These are phyloP conservation scores for Trametes meyenii DNA, from an alignment of 768 basidiomycete genomes.

Conservation along the genomic window DNA sequence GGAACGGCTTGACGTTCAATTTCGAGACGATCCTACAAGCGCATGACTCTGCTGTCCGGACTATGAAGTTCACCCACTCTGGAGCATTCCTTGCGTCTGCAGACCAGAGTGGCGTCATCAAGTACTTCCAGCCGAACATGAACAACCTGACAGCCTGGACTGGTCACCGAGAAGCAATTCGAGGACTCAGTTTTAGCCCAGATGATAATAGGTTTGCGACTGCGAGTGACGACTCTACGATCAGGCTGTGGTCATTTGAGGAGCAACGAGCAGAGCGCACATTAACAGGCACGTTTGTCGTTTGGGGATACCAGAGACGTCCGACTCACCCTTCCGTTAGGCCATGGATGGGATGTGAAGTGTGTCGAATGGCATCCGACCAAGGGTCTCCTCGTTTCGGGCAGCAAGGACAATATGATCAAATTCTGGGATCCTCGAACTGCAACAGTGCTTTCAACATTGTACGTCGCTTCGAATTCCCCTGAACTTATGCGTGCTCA, in stretches of 20 bases:
- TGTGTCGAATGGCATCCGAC: conserved; percentile 99
- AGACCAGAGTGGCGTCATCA: conserved; percentile 93
- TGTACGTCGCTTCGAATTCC: conserved; percentile 54
- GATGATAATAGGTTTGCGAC: conserved; percentile 92
- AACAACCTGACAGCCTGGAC: conserved; percentile 96
- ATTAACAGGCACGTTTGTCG: conserved; percentile 62
- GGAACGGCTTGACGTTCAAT: conserved; percentile 99
- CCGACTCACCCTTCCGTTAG: conserved; percentile 40
- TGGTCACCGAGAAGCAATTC: conserved; percentile 94
- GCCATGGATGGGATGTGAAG: conserved; percentile 99
- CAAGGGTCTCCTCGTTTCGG: conserved; percentile 92
- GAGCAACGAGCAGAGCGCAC: conserved; percentile 87
- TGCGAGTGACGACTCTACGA: conserved; percentile 92
- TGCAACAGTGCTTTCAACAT: conserved; percentile 84
- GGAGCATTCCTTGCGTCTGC: conserved; percentile 93
- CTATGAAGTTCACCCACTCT: conserved; percentile 88
- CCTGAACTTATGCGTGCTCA: neutral
- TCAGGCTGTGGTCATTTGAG: conserved; percentile 95
- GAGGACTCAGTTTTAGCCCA: conserved; percentile 90
- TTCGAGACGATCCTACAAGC: conserved; percentile 99
- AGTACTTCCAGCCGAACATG: conserved; percentile 99
- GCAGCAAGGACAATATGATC: conserved; percentile 96
- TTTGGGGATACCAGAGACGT: neutral
- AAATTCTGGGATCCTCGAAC: conserved; percentile 99
- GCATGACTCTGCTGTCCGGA: conserved; percentile 92